These are phyloP conservation scores for Chlorella sp. DNA, from an alignment of 139 green algal species.

Conservation along the genomic window DNA sequence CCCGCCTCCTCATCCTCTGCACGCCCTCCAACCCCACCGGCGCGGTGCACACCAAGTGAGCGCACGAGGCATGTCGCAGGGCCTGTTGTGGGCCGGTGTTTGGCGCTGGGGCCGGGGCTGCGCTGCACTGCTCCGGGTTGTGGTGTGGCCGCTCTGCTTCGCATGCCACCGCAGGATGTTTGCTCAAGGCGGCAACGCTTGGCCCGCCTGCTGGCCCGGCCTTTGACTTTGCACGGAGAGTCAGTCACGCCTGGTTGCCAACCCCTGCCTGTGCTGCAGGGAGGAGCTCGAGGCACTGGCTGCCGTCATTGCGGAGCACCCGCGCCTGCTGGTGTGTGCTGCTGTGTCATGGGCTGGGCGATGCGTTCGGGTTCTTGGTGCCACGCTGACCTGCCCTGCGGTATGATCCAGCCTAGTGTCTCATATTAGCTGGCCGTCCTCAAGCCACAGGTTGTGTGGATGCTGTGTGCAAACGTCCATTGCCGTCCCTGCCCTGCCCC, in stretches of 20 bases:
- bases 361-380: too few relatives aligned
- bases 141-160: not conserved
- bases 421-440: too few relatives aligned
- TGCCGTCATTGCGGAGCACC: slow-evolving; percentile 84
- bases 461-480: too few relatives aligned
- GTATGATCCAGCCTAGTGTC: too few relatives aligned
- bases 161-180: not conserved
- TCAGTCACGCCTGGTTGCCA: not conserved
- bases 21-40: slow-evolving; percentile 96
- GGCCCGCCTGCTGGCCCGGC: too few relatives aligned
- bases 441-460: too few relatives aligned
- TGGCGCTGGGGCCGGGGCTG: not conserved
- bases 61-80: not conserved
- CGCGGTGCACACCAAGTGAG: slow-evolving; percentile 78
- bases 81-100: too few relatives aligned
- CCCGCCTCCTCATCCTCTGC: slow-evolving; percentile 96
- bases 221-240: not conserved
- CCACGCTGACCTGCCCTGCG: too few relatives aligned
- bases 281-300: slow-evolving; percentile 77
- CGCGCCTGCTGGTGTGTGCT: slow-evolving; percentile 78
- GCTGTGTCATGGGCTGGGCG: too few relatives aligned
- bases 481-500: too few relatives aligned
- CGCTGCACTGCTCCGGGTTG: not conserved
- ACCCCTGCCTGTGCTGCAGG: slow-evolving; percentile 43
- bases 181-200: too few relatives aligned